Base-by-base conservation (phyloP, 345 rosid species). In the Arabis hirsuta region DNA sequence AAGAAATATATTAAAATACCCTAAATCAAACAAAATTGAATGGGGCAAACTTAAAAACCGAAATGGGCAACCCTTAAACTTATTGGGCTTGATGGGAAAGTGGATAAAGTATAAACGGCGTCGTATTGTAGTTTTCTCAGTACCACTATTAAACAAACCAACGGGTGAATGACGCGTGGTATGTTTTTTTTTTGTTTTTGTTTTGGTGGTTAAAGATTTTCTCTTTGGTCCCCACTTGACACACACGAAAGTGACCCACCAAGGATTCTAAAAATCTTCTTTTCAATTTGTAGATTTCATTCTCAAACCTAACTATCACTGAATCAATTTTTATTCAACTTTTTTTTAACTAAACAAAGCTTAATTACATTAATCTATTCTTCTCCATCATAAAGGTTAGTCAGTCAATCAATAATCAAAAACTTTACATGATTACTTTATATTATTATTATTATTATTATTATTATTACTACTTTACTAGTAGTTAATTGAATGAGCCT, bases 221-320 rank as follows among this genome's bases (percentile, higher is more conserved):
- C 38, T 52, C 24, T 4, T 39, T 57, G 14, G 69, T 75, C 79
- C 67, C 73, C 63, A 61, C 74, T 68, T 44, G 55, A 67, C 73
- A 48, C 73, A 48, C 34, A 66, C 42, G 48, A 50, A 32, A 41
- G 13, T 32, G 59, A 58, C 73, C 63, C 57, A 53, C 69, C 63
- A 68, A 53, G 3, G 69, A 75, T 75, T 68, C 57, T 61, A 16
- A n/a, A 66, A 58, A 58, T 74, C 64, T 53, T 68, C 13, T 69
- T 75, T 75, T 52, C 16, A 27, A 69, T 68, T 53, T 66, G 8
- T 66, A 74, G 73, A 66, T 74, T 67, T 51, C 61, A 60, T 75
- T 75, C 65, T 61, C 70, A 56, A 68, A 68, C 79, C 67, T 50
- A 66, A 73, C 63, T 56, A 12, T 73, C 59, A 65, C 77, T 65